Evolutionary conservation across 495 filamentous ascomycete species (phyloP).

Genomic region (Neurospora africana): DNA sequence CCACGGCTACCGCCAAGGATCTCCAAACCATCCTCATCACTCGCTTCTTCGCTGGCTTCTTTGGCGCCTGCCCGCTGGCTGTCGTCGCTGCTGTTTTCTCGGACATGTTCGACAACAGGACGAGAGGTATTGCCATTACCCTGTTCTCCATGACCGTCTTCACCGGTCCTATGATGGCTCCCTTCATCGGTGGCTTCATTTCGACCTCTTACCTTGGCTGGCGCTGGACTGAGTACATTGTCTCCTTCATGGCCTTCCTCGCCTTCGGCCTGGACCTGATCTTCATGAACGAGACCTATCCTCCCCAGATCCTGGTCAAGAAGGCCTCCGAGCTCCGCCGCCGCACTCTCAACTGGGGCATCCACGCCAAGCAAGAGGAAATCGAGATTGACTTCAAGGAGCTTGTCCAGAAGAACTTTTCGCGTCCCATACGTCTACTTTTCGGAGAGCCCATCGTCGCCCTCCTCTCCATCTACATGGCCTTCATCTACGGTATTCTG

Average conservation of each 20-base stretch:
- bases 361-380: conserved; percentile 89
- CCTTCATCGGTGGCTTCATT: conserved; percentile 80
- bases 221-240: conserved; percentile 75
- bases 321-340: conserved; percentile 74
- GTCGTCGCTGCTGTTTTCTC: conserved; percentile 82
- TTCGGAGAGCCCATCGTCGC: conserved; percentile 74
- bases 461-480: conserved; percentile 66
- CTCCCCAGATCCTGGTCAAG: conserved; percentile 63
- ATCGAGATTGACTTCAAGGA: conserved; percentile 77
- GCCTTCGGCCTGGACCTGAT: conserved; percentile 60
- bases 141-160: conserved; percentile 81
- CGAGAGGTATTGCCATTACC: conserved; percentile 69
- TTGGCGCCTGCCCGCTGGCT: conserved; percentile 66
- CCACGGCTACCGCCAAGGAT: conserved; percentile 63
- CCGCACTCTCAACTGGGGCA: conserved; percentile 81
- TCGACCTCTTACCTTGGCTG: conserved; percentile 58
- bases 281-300: conserved; percentile 76
- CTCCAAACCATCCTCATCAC: conserved; percentile 72
- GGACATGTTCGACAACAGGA: conserved; percentile 75
- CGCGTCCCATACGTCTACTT: conserved; percentile 66
- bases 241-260: conserved; percentile 63
- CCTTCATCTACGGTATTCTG: conserved; percentile 68
- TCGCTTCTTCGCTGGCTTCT: conserved; percentile 74
- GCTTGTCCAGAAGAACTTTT: conserved; percentile 74
- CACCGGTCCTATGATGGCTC: conserved; percentile 67